Percentiles rank a stretch among this genome's conserved stretches.
phyloP scores from a whole-genome alignment of 768 basidiomycete species.

The Xerocomellus intermedius region DNA sequence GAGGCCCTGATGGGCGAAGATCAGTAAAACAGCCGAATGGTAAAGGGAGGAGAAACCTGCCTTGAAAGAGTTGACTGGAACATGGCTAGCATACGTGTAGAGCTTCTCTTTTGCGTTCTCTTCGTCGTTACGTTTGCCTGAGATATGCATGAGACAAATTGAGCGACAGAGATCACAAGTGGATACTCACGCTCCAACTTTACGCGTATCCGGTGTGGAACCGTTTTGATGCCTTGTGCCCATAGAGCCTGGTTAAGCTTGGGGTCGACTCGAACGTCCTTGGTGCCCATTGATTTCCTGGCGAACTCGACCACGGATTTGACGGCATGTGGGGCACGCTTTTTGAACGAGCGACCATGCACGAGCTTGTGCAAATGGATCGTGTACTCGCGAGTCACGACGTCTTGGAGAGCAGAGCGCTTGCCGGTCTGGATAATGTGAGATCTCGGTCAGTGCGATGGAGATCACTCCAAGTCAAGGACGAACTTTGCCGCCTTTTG shows the following conservation, averaged over 20 bases:
- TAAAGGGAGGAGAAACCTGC: slow-evolving; percentile 40
- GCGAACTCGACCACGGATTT: slow-evolving; percentile 94
- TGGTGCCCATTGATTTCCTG: slow-evolving; percentile 92
- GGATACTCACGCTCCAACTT: slow-evolving; percentile 82
- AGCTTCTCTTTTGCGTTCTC: slow-evolving; percentile 99
- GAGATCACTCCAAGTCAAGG: slow-evolving; percentile 22
- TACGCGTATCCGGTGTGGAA: slow-evolving; percentile 88
- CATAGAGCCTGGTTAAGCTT: slow-evolving; percentile 96
- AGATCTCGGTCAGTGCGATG: slow-evolving; percentile 3
- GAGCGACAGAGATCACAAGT: background rate
- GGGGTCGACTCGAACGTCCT: slow-evolving; percentile 92
- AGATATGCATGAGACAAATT: background rate
- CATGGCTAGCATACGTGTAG: slow-evolving; percentile 84
- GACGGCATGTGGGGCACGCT: slow-evolving; percentile 94
- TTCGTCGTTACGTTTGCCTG: slow-evolving; percentile 98
- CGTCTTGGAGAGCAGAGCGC: slow-evolving; percentile 97
- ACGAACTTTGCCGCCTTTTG: slow-evolving; percentile 32
- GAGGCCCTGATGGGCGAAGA: slow-evolving; percentile 56
- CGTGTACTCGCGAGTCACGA: slow-evolving; percentile 98
- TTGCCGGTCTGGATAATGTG: slow-evolving; percentile 59
- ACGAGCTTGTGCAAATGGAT: slow-evolving; percentile 96
- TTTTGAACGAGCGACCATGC: slow-evolving; percentile 93
- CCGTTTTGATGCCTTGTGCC: slow-evolving; percentile 90
- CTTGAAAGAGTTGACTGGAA: slow-evolving; percentile 82
- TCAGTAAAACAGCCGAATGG: slow-evolving; percentile 3